Base-by-base conservation (phyloP, 495 filamentous ascomycete species). In the Talaromyces proteolyticus region DNA sequence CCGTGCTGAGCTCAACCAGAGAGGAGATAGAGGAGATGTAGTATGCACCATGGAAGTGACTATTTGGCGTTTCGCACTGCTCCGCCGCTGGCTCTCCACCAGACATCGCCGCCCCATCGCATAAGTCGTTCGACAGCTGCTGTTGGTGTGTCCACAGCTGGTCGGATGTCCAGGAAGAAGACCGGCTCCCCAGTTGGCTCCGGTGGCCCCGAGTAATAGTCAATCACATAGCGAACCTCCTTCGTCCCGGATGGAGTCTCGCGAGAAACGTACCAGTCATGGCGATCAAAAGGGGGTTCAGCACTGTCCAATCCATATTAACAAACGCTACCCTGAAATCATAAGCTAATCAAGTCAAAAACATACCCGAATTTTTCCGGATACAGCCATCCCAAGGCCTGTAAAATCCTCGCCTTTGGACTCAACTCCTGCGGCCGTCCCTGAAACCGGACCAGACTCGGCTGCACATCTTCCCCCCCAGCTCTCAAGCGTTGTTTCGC, bases 121-220 rank as follows among this genome's bases (percentile, higher is more conserved):
- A 95, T 77, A 52, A 90, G 62, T 47, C 94, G 79, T 74, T 97
- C 94, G 19, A 82, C 81, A 24, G 88, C 88, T 10, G 82, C 82
- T 0, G 79, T 87, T 2, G 90, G 91, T 3, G 80, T 75, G 58
- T 95, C 91, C n/a, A 95, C 58, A 10, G 93, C 93, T 11, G 93
- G 93, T 51, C 93, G 77, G n/a, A 99, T 94, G 64, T 99, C 93
- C 42, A 99, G 79, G 61, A 84, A 97, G 71, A 99, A 99, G 6
- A 97, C 91, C 2, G 93, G 91, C 58, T 96, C 90, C 2, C 93
- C 93, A 0, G 82, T 90, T 3, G 87, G 84, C 56, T 98, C 93
- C 0, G 88, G 86, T 16, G 85, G 82, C 0, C 82, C 94, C 6
- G 85, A 85, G 67, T 99, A 99, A 66, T 97, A 99, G 61, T 99